Evolutionary conservation across 2,329 filamentous ascomycete species (phyloP), one percentile per base, ranked within the genome.

Genomic region (Lojkania enalia): DNA sequence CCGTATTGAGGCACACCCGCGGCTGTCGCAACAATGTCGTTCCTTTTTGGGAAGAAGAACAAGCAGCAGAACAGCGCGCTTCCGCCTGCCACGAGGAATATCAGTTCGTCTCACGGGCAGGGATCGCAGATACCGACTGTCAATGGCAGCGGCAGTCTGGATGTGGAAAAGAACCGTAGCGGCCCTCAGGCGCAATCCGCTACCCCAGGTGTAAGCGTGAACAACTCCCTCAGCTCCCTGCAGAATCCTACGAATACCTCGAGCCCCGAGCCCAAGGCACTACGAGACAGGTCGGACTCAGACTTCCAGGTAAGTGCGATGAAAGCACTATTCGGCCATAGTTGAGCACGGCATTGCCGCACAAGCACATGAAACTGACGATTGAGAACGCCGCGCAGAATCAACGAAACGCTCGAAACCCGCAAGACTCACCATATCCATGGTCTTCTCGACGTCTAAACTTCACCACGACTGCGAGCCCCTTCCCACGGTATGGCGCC

Each of bases 401-500:
- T 30, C 39, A 49, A 15, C 56, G 62, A 44, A 52, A 44, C 27
- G 71, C 54, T 80, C 60, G 67, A 46, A 66, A 64, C 30, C 57
- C 83, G 51, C 79, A 83, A 30, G 94, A 91, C 30, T 90, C 90
- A 4, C 82, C 95, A 42, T 99, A 97, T 65, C 94, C 94, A 0
- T 99, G 94, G 94, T 96, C 92, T 52, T 89, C 95, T 67, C 85
- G 90, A 48, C 84, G 88, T 44, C 72, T 99, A 41, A 92, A 87
- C 54, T 96, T 96, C 69, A 88, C 88, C 13, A 84, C 89, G 2
- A 85, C 90, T 62, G 81, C 86, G 9, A 91, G 89, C 57, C 94
- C 94, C 0, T 99, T 99, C 60, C 94, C 94, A 12, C 85, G 94
- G 67, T 99, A 99, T 79, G 94, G 94, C 66, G 90, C 95, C 39